phyloP scores from a whole-genome alignment of 2,329 filamentous ascomycete genomes.

The Torrubiella hemipterigena region DNA sequence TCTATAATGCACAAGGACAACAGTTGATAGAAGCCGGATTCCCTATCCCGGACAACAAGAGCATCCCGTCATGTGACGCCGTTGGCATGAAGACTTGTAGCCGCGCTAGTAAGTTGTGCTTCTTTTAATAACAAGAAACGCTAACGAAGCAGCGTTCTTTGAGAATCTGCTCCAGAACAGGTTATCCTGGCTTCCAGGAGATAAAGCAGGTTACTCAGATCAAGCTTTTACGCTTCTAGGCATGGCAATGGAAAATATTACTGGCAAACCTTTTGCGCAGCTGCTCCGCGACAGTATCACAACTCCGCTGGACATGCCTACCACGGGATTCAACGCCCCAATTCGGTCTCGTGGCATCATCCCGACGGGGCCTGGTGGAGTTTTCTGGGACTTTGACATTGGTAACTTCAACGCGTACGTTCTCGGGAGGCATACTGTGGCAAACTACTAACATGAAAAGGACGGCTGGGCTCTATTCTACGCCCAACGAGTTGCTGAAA shows the following conservation, averaged over 20 bases:
- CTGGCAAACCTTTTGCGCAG: conserved; percentile 5
- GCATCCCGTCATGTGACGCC: background rate
- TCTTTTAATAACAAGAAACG: too few relatives aligned
- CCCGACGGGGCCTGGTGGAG: background rate
- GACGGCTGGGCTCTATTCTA: background rate
- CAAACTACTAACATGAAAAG: background rate
- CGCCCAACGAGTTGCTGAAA: background rate
- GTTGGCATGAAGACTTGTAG: background rate
- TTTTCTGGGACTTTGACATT: background rate
- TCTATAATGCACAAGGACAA: background rate
- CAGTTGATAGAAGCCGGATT: background rate
- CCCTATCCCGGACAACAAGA: background rate
- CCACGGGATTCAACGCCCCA: background rate
- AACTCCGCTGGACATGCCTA: background rate
- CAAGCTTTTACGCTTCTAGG: conserved; percentile 7
- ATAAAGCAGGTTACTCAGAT: conserved; percentile 8
- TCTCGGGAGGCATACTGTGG: background rate
- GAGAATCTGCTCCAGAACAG: conserved; percentile 4
- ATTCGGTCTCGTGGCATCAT: background rate
- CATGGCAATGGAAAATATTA: conserved; percentile 8
- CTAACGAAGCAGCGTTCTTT: conserved; percentile 7
- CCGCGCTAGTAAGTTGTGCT: too few relatives aligned
- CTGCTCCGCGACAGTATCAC: background rate
- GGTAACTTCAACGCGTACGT: background rate
- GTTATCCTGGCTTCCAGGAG: conserved; percentile 5